Base-by-base conservation (phyloP, 176 grass and related monocot genomes). In the Lolium rigidum region DNA sequence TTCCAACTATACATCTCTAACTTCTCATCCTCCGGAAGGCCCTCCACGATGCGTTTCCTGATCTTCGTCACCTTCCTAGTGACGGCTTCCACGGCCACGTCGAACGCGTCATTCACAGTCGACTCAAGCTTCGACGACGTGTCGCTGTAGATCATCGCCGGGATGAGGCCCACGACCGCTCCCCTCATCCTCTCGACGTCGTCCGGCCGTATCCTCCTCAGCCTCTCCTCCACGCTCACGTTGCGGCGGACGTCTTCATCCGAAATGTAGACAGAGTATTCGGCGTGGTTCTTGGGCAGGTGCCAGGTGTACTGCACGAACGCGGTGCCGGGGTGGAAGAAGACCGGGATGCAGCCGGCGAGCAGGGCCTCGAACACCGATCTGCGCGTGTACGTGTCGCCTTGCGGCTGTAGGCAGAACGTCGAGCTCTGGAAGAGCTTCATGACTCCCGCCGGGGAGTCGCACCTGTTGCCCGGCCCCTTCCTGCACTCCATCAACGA, bases 251-350 rank as follows among this genome's bases (percentile, higher is more conserved):
- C 84, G 63, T 90, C 92, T 1, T 86, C 78, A 68, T 94, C 89
- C 5, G 89, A 47, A 50, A 97, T 94, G 78, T 89, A 97, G 38
- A 94, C 82, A 37, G 94, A 97, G 81, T 97, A 97, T 0, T 86
- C 73, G n/a, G 89, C 10, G 77, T 94, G 80, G 76, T 86, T 85
- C 22, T 15, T 80, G 9, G 92, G 94, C 9, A 97, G 73, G 78
- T 92, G 88, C 94, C 94, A 97, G 8, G 72, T 76, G 87, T 97
- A 94, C 77, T 97, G 95, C 55, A 91, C 87, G 73, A 92, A 97
- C 83, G 92, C 95, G 69, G 95, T 91, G 35, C 80, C 74, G 1
- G 90, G 92, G 80, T 87, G 87, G 85, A 97, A 94, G 74, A 97
- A 94, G 28, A 97, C 92, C 22, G 92, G 95, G 48, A 97, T 89